Evolutionary conservation across 2,329 filamentous ascomycete species (phyloP).

Genomic region (Aspergillus novoparasiticus): DNA sequence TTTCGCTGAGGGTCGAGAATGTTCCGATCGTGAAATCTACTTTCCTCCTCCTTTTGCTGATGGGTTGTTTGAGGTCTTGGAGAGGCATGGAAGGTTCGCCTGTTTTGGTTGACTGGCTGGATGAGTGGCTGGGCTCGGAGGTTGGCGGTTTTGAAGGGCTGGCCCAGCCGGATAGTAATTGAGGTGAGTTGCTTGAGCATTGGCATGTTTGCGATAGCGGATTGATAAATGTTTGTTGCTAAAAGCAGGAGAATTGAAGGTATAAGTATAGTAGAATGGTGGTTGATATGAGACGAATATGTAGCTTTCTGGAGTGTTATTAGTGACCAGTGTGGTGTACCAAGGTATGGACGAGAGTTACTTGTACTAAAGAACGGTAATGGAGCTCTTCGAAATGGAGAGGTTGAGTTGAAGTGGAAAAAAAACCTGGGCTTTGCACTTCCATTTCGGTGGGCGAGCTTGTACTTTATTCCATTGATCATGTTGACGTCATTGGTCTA

Average conservation of each 20-base stretch:
- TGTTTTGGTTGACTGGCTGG: constrained; percentile 1
- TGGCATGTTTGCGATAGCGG: constrained; percentile 12
- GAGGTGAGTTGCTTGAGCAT: constrained; percentile 13
- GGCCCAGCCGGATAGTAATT: constrained; percentile 10
- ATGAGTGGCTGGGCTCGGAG: not conserved
- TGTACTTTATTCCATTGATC: constrained; percentile 15
- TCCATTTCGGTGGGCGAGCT: not conserved
- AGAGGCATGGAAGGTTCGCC: constrained; percentile 5
- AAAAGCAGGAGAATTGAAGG: not conserved
- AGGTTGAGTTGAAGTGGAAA: not conserved
- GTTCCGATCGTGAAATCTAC: constrained; percentile 52
- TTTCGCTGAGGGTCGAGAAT: constrained; percentile 65
- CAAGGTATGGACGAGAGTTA: not conserved
- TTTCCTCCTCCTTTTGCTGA: constrained; percentile 7
- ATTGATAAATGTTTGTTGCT: not conserved
- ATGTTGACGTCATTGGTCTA: constrained; percentile 29
- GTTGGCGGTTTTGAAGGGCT: constrained; percentile 5
- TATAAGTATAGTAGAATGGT: not conserved
- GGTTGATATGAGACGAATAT: not conserved
- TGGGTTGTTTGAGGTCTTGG: constrained; percentile 9
- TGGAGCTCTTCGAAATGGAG: not conserved
- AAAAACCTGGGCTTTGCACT: not conserved
- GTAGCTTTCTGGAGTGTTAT: not conserved
- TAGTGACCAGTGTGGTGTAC: not conserved
- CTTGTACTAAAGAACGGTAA: not conserved